Base-by-base conservation (phyloP, 495 filamentous ascomycete genomes). In the Chaetomidium leptoderma region DNA sequence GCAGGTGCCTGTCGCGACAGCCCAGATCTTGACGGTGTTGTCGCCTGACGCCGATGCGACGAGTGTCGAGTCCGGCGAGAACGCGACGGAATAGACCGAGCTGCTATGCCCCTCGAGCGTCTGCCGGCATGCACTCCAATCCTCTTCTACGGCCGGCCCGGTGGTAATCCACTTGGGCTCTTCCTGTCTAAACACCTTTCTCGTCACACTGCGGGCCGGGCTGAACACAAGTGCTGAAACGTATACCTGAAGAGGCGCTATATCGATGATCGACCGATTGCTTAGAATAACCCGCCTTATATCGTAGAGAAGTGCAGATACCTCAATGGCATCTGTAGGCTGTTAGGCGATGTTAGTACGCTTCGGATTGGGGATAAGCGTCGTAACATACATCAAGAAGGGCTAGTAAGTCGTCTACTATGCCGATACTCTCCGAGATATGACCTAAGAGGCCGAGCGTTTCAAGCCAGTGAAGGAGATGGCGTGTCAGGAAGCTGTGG, bases 391-490 rank as follows among this genome's bases (percentile, higher is more conserved):
- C 66, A 43, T 55, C 21, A 11, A 63, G n/a, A 19, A 62, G 8
- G 10, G 46, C 32, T 24, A 49, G 53, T 24, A 70, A 63, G 45
- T 46, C 60, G 29, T 30, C 46, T 51, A 70, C 62, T 37, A 60
- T 66, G 26, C 30, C 48, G 30, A 50, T 24, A 36, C 67, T 52
- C 50, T 73, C 62, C 10, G 65, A 71, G n/a, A 63, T 55, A 36
- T 60, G 32, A 3, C 70, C 70, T 21, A 78, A n/a, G 27, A 74
- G 59, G 53, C 67, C 65, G 73, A 64, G 40, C 19, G 33, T 57
- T 53, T 66, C 54, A 42, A 66, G 60, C 63, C 63, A 66, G 50
- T 63, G 68, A 16, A 82, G 66, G 37, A 82, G 71, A 62, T 81
- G 69, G 53, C 66, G 32, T 52, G 60, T 35, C 16, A 80, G 59